These are phyloP conservation scores for Nakazawaea wyomingensis DNA, from an alignment of 805 yeast genomes.

Conservation along the genomic window DNA sequence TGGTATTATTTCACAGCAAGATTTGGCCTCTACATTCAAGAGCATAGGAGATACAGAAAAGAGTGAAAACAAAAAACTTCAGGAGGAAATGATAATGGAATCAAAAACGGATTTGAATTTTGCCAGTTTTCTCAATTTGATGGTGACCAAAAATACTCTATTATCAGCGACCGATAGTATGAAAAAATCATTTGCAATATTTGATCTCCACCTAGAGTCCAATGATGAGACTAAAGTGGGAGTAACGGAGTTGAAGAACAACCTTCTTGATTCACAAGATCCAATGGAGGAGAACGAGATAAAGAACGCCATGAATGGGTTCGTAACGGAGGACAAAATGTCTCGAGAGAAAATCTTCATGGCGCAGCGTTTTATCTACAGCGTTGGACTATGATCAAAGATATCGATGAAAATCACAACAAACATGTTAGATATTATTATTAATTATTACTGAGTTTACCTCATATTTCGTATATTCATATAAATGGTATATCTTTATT, in stretches of 20 bases:
- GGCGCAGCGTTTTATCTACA: slow-evolving; percentile 59
- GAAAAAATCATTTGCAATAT: slow-evolving; percentile 52
- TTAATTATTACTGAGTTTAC: no score
- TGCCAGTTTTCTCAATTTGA: slow-evolving; percentile 57
- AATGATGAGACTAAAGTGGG: slow-evolving; percentile 39
- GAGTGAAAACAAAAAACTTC: slow-evolving; percentile 28
- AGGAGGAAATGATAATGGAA: slow-evolving; percentile 43
- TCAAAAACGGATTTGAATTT: slow-evolving; percentile 43
- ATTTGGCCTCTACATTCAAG: slow-evolving; percentile 48
- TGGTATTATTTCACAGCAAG: slow-evolving; percentile 51
- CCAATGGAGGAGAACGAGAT: slow-evolving; percentile 34
- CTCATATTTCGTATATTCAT: no score
- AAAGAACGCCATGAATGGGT: slow-evolving; percentile 47
- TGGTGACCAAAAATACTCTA: slow-evolving; percentile 51
- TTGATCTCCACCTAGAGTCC: slow-evolving; percentile 26
- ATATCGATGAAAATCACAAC: no score
- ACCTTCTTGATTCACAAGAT: slow-evolving; percentile 37
- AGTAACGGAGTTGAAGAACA: slow-evolving; percentile 41
- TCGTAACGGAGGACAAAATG: slow-evolving; percentile 46
- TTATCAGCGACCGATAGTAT: slow-evolving; percentile 45
- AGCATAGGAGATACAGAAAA: slow-evolving; percentile 42
- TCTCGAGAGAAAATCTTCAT: slow-evolving; percentile 55
- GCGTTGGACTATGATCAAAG: slow-evolving; percentile 27
- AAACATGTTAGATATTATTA: no score
- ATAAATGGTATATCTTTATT: no score